Conservation (phyloP, 345 rosid species). For the Citrus medica region DNA sequence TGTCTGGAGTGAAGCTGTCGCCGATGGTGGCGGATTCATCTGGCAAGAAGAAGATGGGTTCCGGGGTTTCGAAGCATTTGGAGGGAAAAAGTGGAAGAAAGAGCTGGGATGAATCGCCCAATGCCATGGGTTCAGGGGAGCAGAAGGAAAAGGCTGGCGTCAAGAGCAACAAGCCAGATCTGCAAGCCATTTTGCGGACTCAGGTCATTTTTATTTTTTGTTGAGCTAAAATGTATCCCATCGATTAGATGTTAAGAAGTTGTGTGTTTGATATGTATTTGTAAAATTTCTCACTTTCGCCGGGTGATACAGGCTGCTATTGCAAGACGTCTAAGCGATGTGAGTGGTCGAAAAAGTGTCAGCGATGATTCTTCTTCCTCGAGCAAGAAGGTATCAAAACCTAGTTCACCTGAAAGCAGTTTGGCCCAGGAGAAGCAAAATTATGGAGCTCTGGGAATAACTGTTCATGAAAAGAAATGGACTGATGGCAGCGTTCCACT, state of each 20-base stretch:
- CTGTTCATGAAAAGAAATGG: constrained; percentile 87
- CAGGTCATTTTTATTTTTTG: constrained; percentile 40
- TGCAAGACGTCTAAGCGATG: constrained; percentile 85
- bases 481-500: constrained; percentile 81
- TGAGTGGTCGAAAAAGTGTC: constrained; percentile 36
- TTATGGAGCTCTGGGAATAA: constrained; percentile 44
- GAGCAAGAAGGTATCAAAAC: constrained; percentile 44
- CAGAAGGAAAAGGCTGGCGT: constrained; percentile 40
- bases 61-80: constrained; percentile 67
- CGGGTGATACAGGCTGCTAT: constrained; percentile 69
- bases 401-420: constrained; percentile 42
- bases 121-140: constrained; percentile 29
- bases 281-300: neutral
- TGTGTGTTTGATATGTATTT: neutral
- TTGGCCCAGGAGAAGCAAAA: constrained; percentile 30
- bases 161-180: constrained; percentile 59
- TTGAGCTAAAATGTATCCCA: too few species aligned
- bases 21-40: constrained; percentile 68
- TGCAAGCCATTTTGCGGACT: constrained; percentile 75
- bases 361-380: constrained; percentile 40
- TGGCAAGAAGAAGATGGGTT: constrained; percentile 72
- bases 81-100: constrained; percentile 59
- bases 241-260: neutral
- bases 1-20: constrained; percentile 71
- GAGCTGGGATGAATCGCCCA: constrained; percentile 65